These are phyloP conservation scores for Leccinum olivaceopallidum DNA, from an alignment of 768 basidiomycete genomes.

Conservation along the genomic window DNA sequence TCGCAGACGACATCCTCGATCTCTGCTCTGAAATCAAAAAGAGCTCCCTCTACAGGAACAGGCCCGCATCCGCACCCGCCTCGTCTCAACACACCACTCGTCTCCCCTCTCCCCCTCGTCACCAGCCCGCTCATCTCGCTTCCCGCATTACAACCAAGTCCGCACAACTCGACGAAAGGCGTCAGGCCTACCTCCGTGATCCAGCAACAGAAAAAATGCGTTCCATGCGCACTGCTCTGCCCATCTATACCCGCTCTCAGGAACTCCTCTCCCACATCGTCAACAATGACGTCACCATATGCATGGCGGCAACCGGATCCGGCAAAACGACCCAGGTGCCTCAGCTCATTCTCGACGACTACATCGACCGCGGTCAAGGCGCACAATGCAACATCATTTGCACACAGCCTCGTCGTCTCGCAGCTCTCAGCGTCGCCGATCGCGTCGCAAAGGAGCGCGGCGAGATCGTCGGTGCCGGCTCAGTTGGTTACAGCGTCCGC, in stretches of 20 bases:
- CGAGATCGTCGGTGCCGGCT: conserved; percentile 59
- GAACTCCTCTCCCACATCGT: conserved; percentile 70
- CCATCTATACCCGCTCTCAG: conserved; percentile 68
- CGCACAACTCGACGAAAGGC: conserved; percentile 48
- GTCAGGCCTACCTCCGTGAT: conserved; percentile 60
- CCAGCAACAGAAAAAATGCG: conserved; percentile 68
- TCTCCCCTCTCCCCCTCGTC: conserved; percentile 23
- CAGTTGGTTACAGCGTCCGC: conserved; percentile 90
- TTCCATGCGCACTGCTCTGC: conserved; percentile 62
- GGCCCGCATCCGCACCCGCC: conserved; percentile 42
- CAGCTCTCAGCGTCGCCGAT: conserved; percentile 88
- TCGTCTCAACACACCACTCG: conserved; percentile 13
- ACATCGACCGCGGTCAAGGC: conserved; percentile 76
- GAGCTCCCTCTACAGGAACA: conserved; percentile 65
- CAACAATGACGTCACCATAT: conserved; percentile 81
- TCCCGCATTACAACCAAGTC: conserved; percentile 49
- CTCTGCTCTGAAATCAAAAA: conserved; percentile 65
- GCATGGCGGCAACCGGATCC: conserved; percentile 88
- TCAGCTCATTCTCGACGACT: conserved; percentile 86
- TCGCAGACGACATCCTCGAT: conserved; percentile 72
- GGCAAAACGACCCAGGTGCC: conserved; percentile 96
- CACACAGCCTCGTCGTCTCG: conserved; percentile 90
- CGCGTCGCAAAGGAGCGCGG: conserved; percentile 90
- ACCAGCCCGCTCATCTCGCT: conserved; percentile 33
- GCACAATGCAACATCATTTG: conserved; percentile 87